Percentiles rank a stretch among this genome's conserved stretches.
phyloP scores from a whole-genome alignment of 805 yeast genomes.

The Saturnispora saitoi region DNA sequence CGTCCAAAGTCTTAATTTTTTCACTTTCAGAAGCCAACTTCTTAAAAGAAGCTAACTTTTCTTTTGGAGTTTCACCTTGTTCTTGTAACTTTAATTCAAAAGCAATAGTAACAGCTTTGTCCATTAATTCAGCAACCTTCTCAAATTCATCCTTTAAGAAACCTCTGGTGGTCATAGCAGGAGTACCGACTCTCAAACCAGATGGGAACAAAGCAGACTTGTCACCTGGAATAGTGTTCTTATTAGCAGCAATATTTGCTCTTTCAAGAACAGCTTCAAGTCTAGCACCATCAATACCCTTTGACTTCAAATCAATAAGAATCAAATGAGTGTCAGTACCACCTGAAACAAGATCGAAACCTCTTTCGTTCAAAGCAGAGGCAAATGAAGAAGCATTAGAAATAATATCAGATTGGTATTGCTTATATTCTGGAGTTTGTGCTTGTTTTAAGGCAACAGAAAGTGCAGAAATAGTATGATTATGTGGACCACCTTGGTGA shows the following conservation, averaged over 20 bases:
- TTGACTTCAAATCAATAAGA: conserved; percentile 77
- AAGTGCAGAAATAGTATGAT: conserved; percentile 95
- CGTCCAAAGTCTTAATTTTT: conserved; percentile 51
- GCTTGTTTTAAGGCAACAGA: conserved; percentile 97
- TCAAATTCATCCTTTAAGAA: conserved; percentile 79
- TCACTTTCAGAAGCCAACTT: conserved; percentile 53
- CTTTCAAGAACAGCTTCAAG: conserved; percentile 92
- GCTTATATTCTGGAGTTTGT: conserved; percentile 78
- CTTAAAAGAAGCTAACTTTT: conserved; percentile 61
- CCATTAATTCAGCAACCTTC: conserved; percentile 72
- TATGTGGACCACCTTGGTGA: conserved; percentile 99
- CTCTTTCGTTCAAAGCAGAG: conserved; percentile 56
- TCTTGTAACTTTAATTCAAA: conserved; percentile 50
- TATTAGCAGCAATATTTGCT: conserved; percentile 91
- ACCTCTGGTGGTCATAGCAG: conserved; percentile 98
- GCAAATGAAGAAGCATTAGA: conserved; percentile 84
- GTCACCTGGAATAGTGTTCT: conserved; percentile 97
- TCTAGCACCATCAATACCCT: conserved; percentile 94
- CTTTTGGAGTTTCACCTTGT: conserved; percentile 49
- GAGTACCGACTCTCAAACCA: conserved; percentile 96
- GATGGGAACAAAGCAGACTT: conserved; percentile 94
- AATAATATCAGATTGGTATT: conserved; percentile 82
- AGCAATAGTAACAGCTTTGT: conserved; percentile 65
- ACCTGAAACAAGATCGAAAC: conserved; percentile 77
- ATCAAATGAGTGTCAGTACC: conserved; percentile 99